Evolutionary conservation across 495 filamentous ascomycete species (phyloP).

Genomic region (Penicillium crystallinum): DNA sequence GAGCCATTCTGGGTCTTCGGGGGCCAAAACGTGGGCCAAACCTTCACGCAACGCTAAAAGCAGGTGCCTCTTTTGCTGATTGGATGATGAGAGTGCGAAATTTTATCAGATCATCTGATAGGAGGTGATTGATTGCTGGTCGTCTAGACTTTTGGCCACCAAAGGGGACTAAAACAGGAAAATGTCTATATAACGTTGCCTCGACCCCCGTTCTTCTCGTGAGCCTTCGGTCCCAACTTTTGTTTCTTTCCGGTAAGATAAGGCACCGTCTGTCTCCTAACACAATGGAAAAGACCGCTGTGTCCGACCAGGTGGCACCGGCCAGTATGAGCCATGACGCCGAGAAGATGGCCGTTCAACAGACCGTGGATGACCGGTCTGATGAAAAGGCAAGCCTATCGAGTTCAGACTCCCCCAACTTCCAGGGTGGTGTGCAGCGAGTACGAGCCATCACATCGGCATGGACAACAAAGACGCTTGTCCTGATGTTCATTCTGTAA

Average conservation of each 20-base stretch:
- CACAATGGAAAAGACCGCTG: background rate
- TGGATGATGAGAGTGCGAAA: background rate
- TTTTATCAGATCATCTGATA: slow-evolving; percentile 16
- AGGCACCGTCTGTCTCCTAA: too few relatives aligned
- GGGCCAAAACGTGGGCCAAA: background rate
- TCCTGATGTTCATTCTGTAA: slow-evolving; percentile 8
- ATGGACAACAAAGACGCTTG: slow-evolving; percentile 4
- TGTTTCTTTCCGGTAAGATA: too few relatives aligned
- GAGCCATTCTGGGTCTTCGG: background rate
- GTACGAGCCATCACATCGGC: slow-evolving; percentile 5
- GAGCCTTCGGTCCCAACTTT: background rate
- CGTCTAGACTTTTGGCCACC: background rate
- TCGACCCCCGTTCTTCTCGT: background rate
- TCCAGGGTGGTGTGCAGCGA: slow-evolving; percentile 5
- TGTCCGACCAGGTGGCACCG: background rate
- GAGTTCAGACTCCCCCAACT: background rate
- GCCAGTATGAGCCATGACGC: background rate
- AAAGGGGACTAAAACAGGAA: background rate
- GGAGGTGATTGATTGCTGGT: background rate
- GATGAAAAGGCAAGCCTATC: background rate
- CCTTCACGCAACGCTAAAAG: background rate
- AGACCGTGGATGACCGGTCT: background rate
- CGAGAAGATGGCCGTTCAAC: background rate
- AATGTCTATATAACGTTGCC: background rate
- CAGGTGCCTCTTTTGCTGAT: background rate